phyloP scores from a whole-genome alignment of 345 rosid species.

The Erucastrum elatum region DNA sequence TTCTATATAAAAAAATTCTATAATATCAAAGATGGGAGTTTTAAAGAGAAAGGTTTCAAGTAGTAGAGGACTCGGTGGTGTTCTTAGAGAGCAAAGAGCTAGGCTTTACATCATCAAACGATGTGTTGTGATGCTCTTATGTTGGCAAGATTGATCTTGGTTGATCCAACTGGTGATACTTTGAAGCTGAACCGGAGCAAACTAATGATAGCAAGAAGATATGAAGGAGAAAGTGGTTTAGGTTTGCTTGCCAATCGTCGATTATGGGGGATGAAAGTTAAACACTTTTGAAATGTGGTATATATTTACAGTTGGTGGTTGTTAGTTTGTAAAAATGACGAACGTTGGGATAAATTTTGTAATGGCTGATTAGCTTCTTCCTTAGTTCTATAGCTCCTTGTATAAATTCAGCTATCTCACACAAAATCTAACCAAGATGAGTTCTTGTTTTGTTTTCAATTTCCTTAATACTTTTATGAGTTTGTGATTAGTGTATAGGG shows the following conservation, averaged over 20 bases:
- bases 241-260: slow-evolving; percentile 13
- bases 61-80: slow-evolving; percentile 65
- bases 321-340: slow-evolving; percentile 24
- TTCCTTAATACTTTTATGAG: background rate
- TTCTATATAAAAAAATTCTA: background rate
- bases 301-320: slow-evolving; percentile 2
- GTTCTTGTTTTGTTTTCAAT: slow-evolving; percentile 1
- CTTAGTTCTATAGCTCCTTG: slow-evolving; percentile 15
- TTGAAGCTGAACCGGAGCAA: slow-evolving; percentile 19
- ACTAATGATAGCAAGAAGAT: slow-evolving; percentile 19
- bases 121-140: slow-evolving; percentile 85
- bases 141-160: slow-evolving; percentile 69
- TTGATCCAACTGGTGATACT: slow-evolving; percentile 2
- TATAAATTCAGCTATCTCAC: slow-evolving; percentile 32
- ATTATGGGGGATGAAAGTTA: slow-evolving; percentile 9
- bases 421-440: slow-evolving; percentile 24
- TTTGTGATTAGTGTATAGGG: background rate
- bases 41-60: slow-evolving; percentile 68
- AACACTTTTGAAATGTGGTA: slow-evolving; percentile 19
- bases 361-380: slow-evolving; percentile 19
- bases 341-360: slow-evolving; percentile 28
- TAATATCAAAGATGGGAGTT: slow-evolving; percentile 44
- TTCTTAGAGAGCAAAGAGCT: slow-evolving; percentile 83
- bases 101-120: slow-evolving; percentile 76
- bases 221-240: background rate